Conservation (phyloP, 768 basidiomycete species). For the Pilatotrama ljubarskyi region DNA sequence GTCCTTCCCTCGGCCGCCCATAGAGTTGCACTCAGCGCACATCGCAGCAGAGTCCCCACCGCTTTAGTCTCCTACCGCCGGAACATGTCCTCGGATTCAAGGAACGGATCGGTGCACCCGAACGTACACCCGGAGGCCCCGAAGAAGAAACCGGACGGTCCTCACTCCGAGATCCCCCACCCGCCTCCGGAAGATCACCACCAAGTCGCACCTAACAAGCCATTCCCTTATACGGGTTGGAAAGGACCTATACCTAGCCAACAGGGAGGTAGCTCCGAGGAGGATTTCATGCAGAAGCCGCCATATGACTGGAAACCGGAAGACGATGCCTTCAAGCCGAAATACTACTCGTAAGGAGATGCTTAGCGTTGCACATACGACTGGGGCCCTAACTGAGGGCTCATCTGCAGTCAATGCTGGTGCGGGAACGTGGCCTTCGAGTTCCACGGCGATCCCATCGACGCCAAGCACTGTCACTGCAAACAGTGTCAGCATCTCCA, state of each 20-base stretch:
- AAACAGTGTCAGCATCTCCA: conserved; percentile 34
- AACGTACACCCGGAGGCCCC: conserved; percentile 24
- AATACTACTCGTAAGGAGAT: conserved; percentile 25
- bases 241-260: conserved; percentile 26
- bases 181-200: conserved; percentile 28
- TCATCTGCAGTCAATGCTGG: conserved; percentile 30
- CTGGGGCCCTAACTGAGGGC: background rate
- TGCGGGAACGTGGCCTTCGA: conserved; percentile 34
- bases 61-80: background rate
- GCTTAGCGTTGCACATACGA: background rate
- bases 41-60: no score
- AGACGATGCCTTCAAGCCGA: conserved; percentile 25
- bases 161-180: conserved; percentile 24
- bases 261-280: conserved; percentile 28
- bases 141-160: conserved; percentile 7
- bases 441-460: conserved; percentile 34
- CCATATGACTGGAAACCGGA: conserved; percentile 32
- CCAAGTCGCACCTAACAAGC: background rate
- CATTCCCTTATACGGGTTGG: conserved; percentile 32
- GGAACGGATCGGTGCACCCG: conserved; percentile 8
- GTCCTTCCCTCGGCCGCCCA: background rate
- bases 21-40: no score
- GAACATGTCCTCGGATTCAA: background rate
- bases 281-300: conserved; percentile 33
- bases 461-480: conserved; percentile 38